phyloP scores from a whole-genome alignment of 768 basidiomycete species.

The Tulasnella sp. region DNA sequence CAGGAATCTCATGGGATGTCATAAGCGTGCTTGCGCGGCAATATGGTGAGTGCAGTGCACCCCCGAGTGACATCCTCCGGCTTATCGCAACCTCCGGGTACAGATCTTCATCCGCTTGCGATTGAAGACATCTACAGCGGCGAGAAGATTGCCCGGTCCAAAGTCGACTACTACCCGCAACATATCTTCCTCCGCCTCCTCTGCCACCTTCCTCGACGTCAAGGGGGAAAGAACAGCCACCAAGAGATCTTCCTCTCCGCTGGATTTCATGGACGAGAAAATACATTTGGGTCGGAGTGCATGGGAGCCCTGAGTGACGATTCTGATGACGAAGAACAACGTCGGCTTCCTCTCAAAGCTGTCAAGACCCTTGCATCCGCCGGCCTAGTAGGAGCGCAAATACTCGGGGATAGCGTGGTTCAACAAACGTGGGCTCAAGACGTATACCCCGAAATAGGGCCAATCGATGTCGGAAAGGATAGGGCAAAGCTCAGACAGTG shows the following conservation, averaged over 20 bases:
- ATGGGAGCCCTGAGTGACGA: background rate
- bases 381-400: background rate
- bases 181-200: conserved; percentile 6
- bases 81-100: background rate
- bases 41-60: background rate
- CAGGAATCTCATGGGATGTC: background rate
- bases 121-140: conserved; percentile 3
- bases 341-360: background rate
- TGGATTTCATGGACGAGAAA: background rate
- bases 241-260: background rate
- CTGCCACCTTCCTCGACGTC: conserved; percentile 1
- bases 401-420: background rate
- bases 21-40: background rate
- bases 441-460: background rate
- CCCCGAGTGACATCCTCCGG: background rate
- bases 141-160: background rate
- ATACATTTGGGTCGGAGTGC: background rate
- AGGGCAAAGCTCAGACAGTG: background rate
- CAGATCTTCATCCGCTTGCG: background rate
- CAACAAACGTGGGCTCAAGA: background rate
- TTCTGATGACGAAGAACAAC: background rate
- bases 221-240: background rate
- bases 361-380: background rate
- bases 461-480: background rate
- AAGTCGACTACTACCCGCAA: conserved; percentile 7